phyloP scores from a whole-genome alignment of 345 rosid species.

The Cochlearia excelsa region DNA sequence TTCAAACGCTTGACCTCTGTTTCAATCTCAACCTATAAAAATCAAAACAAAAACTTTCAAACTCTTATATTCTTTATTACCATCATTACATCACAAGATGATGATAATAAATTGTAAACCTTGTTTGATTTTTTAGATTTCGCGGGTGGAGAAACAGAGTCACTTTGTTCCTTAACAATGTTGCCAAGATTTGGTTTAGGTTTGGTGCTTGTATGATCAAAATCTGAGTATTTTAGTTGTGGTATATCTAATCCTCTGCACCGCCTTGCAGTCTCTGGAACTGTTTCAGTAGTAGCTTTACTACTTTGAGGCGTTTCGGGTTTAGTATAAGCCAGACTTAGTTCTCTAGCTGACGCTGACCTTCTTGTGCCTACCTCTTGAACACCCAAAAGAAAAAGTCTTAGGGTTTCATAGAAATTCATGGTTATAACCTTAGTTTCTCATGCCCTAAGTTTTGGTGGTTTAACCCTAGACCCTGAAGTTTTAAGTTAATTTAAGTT shows the following conservation, averaged over 20 bases:
- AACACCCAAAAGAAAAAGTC: background rate
- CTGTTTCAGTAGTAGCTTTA: background rate
- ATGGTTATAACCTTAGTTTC: no score
- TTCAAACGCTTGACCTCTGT: slow-evolving; percentile 62
- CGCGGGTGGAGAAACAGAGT: slow-evolving; percentile 2
- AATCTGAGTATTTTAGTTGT: slow-evolving; percentile 17
- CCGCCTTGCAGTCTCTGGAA: slow-evolving; percentile 6
- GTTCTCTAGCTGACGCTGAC: slow-evolving; percentile 30
- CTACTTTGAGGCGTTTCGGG: slow-evolving; percentile 19
- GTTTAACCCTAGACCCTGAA: no score
- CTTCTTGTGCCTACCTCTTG: slow-evolving; percentile 29
- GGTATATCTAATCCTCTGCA: slow-evolving; percentile 37
- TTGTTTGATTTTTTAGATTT: slow-evolving; percentile 24
- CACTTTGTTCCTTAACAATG: background rate
- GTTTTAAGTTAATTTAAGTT: no score
- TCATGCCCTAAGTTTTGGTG: no score
- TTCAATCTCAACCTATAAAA: slow-evolving; percentile 46
- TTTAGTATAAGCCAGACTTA: slow-evolving; percentile 6
- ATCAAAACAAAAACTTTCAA: slow-evolving; percentile 16
- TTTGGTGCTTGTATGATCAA: slow-evolving; percentile 14
- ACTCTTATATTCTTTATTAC: background rate
- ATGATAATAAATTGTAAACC: slow-evolving; percentile 12
- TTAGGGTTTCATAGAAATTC: no score
- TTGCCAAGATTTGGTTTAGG: background rate
- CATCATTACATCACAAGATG: background rate